Evolutionary conservation across 2,329 filamentous ascomycete genomes (phyloP), one percentile per base, ranked within the genome.

Genomic region (Sclerotinia trifoliorum): DNA sequence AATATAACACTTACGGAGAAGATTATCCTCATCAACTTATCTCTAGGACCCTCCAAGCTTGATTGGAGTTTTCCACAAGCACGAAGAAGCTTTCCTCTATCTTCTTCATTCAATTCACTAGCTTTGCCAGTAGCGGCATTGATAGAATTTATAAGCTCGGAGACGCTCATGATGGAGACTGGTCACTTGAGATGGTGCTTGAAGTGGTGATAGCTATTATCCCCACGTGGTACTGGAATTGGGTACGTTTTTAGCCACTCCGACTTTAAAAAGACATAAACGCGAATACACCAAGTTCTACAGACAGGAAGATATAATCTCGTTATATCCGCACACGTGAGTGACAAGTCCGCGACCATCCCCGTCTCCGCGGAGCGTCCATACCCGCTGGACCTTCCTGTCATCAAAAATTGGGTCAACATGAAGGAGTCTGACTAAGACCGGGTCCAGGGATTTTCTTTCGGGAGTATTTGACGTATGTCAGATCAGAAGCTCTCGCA

Each of bases 61-160:
- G 35, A 35, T 56, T 65, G 39, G 1, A 65, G 19, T 29, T 39
- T 64, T 13, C 54, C 39, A 32, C 66, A 68, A 0, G 60, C 66
- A 35, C 4, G 13, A 32, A 65, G 39, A 26, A 68, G 39, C 26
- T 48, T 39, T 3, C 2, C 21, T 26, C 42, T 51, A 32, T 68
- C 66, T 26, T 63, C 57, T 26, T 67, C 66, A 4, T 49, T 35
- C 8, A 68, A 24, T 26, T 55, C 24, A 42, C 21, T 11, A 26
- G 24, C 8, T 32, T 17, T 26, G 3, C n/a, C 8, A n/a, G 51
- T 29, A n/a, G 39, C 24, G 17, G 42, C 15, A 65, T 57, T 51
- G 4, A 65, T 65, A 19, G 66, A 64, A 10, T 56, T n/a, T 24
- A 68, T 57, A 19, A 68, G 39, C 46, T 64, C 29, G 6, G 49